A percentile compares a stretch with the other conserved stretches of the same genome.
Evolutionary conservation across 805 yeast genomes (phyloP).

Genomic region (Nakazawaea wickerhamii): DNA sequence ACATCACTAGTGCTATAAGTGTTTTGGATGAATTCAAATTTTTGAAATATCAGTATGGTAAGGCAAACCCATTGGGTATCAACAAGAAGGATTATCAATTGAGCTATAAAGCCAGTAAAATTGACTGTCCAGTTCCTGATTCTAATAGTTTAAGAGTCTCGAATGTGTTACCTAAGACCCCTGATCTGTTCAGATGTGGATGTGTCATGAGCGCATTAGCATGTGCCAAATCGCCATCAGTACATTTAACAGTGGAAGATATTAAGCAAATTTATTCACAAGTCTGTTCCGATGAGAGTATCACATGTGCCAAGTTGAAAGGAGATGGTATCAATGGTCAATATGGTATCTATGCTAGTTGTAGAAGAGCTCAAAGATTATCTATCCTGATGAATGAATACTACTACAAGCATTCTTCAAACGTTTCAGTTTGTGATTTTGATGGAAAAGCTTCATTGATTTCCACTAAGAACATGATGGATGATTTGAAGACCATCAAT

Average conservation of each 20-base stretch:
- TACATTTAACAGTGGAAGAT: slow-evolving; percentile 22
- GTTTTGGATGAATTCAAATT: slow-evolving; percentile 31
- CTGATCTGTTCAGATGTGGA: slow-evolving; percentile 38
- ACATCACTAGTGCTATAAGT: slow-evolving; percentile 17
- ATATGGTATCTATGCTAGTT: slow-evolving; percentile 39
- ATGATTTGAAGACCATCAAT: slow-evolving; percentile 9
- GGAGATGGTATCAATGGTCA: slow-evolving; percentile 31
- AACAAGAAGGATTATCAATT: slow-evolving; percentile 9
- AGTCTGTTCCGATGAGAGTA: slow-evolving; percentile 26
- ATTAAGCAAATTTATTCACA: slow-evolving; percentile 23
- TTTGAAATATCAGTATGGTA: slow-evolving; percentile 28
- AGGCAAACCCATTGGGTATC: slow-evolving; percentile 21
- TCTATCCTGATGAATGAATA: slow-evolving; percentile 37
- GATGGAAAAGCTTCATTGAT: slow-evolving; percentile 9
- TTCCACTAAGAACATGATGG: slow-evolving; percentile 4
- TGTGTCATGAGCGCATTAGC: slow-evolving; percentile 35
- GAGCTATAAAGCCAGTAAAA: not conserved
- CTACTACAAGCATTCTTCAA: slow-evolving; percentile 22
- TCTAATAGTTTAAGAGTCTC: slow-evolving; percentile 19
- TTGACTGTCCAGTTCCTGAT: slow-evolving; percentile 7
- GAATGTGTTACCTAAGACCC: slow-evolving; percentile 31
- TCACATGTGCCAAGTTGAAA: slow-evolving; percentile 34
- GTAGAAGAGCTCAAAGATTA: slow-evolving; percentile 31
- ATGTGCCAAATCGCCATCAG: slow-evolving; percentile 26
- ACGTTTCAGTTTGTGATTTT: slow-evolving; percentile 18